These are phyloP conservation scores for Chloridella minuta DNA, from an alignment of 352 stramenopile genomes.

Conservation along the genomic window DNA sequence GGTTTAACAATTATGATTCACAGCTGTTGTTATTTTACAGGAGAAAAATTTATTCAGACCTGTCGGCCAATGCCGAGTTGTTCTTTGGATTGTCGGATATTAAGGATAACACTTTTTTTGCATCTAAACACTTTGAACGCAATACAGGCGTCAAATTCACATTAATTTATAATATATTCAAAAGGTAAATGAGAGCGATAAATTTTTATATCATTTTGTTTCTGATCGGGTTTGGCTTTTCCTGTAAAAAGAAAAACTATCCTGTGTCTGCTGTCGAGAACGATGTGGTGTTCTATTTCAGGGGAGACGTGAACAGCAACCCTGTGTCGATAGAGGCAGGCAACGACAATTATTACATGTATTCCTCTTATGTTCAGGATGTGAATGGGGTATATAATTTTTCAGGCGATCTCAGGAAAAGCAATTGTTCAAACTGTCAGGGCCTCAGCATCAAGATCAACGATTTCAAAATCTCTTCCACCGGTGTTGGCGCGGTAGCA, in stretches of 20 bases:
- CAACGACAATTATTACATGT: constrained; percentile 1
- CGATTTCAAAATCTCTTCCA: background rate
- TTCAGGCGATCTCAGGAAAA: background rate
- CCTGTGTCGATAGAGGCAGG: background rate
- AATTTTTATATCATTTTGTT: background rate
- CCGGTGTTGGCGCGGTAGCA: background rate
- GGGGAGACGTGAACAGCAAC: background rate
- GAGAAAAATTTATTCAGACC: background rate
- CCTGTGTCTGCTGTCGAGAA: background rate
- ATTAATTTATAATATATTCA: background rate
- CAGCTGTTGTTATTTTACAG: background rate
- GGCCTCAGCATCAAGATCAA: background rate
- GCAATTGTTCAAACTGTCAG: background rate
- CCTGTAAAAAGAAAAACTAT: background rate
- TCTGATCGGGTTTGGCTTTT: background rate
- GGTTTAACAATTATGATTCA: background rate
- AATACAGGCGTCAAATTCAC: background rate
- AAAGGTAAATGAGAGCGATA: background rate
- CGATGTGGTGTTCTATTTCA: background rate
- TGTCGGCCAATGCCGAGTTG: background rate
- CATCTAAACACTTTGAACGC: background rate
- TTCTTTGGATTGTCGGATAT: background rate
- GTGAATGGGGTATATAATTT: background rate
- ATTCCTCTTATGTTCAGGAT: background rate
- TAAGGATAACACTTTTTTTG: background rate